Conservation (phyloP, 2,329 filamentous ascomycete genomes). For the Rhynchosporium graminicola region DNA sequence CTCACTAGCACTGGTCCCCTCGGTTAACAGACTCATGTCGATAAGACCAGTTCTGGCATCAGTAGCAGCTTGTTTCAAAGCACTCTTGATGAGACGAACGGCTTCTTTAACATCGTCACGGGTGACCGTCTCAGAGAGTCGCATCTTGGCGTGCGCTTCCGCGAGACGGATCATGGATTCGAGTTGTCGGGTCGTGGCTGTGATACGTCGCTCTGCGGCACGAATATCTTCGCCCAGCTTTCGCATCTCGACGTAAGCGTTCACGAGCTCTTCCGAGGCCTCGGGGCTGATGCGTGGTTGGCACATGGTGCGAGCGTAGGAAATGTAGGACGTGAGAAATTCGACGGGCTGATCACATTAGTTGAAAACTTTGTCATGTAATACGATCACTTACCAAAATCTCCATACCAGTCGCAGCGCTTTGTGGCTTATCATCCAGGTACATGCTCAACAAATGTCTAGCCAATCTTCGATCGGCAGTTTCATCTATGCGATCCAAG, state of each 20-base stretch:
- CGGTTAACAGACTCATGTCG: slow-evolving; percentile 93
- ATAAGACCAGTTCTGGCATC: slow-evolving; percentile 88
- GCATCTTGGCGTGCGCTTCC: slow-evolving; percentile 98
- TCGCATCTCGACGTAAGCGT: slow-evolving; percentile 92
- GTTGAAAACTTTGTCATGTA: slow-evolving; percentile 21
- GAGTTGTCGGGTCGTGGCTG: slow-evolving; percentile 91
- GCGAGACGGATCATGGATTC: slow-evolving; percentile 98
- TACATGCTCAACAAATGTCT: slow-evolving; percentile 96
- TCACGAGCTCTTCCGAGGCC: slow-evolving; percentile 80
- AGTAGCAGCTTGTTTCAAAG: slow-evolving; percentile 96
- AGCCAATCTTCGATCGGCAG: slow-evolving; percentile 82
- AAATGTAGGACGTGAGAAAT: slow-evolving; percentile 95
- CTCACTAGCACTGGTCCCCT: slow-evolving; percentile 90
- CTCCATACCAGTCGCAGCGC: slow-evolving; percentile 71
- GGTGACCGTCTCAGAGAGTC: slow-evolving; percentile 74
- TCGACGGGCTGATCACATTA: slow-evolving; percentile 71
- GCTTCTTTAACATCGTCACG: slow-evolving; percentile 85
- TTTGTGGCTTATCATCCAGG: slow-evolving; percentile 89
- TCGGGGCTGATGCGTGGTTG: slow-evolving; percentile 79
- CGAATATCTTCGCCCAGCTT: slow-evolving; percentile 87
- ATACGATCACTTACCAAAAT: slow-evolving; percentile 65
- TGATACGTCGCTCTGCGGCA: slow-evolving; percentile 91
- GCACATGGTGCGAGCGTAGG: slow-evolving; percentile 84
- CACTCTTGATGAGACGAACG: slow-evolving; percentile 87
- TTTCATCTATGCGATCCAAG: slow-evolving; percentile 89